Evolutionary conservation across 352 stramenopile species (phyloP).

Genomic region (Peronospora belbahrii): DNA sequence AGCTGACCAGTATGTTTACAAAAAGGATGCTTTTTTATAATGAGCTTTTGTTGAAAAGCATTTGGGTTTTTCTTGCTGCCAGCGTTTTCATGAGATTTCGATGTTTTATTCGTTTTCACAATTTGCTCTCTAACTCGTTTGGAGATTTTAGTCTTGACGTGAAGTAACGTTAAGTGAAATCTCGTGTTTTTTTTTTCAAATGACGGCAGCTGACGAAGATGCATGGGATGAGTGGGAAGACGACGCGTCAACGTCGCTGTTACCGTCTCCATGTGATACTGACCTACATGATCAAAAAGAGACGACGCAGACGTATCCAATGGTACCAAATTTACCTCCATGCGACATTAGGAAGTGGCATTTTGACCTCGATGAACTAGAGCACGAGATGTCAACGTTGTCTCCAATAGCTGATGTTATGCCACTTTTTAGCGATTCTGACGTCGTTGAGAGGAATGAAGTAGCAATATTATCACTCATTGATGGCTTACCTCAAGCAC

Average conservation of each 20-base stretch:
- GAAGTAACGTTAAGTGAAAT: no score
- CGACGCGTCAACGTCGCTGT: not conserved
- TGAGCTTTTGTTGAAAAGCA: no score
- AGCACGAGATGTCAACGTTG: constrained; percentile 23
- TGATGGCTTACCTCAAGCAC: not conserved
- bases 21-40: no score
- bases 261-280: not conserved
- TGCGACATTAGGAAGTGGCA: constrained; percentile 17
- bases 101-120: no score
- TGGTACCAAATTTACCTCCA: not conserved
- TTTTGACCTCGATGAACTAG: constrained; percentile 35
- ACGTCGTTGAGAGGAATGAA: constrained; percentile 1
- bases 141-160: no score
- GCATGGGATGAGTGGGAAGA: constrained; percentile 54
- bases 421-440: not conserved
- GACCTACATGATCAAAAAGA: not conserved
- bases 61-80: no score
- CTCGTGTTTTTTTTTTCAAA: no score
- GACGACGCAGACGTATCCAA: constrained; percentile 7
- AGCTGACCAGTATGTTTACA: no score
- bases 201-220: constrained; percentile 10
- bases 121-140: no score
- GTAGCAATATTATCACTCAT: constrained; percentile 9
- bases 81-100: no score
- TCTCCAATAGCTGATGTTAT: constrained; percentile 1